Evolutionary conservation across 441 rosid species (phyloP), one percentile per base, ranked within the genome.

Genomic region (Theobroma grandiflorum): DNA sequence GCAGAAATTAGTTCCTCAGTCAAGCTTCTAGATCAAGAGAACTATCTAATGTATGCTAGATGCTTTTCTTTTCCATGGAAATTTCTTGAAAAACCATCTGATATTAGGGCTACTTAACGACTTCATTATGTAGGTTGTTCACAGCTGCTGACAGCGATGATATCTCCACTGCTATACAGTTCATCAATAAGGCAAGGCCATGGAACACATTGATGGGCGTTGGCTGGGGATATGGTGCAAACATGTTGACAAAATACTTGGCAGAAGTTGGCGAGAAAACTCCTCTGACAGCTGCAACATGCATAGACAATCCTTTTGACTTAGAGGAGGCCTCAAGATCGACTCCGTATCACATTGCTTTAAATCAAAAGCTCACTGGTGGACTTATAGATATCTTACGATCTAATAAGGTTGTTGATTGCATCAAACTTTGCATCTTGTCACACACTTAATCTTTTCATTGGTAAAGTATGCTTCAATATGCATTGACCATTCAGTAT

Each of bases 91-190:
- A 79, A 83, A n/a, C 38, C 22, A 15, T 68, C 74, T 87, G 84
- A 82, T 68, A 8, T 84, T 72, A 86, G 85, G 84, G 84, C 80
- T 78, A 59, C 77, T 80, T 81, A 83, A 84, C 71, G 81, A 67
- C 80, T 88, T 86, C 63, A 78, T 84, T 79, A 22, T 93, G 94
- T 90, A 97, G 99, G 98, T 91, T 97, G 85, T 97, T 95, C 87
- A 88, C 99, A 79, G 99, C 99, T 81, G 99, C 92, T 87, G 99
- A 95, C 79, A 94, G 99, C 82, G 98, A 95, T 89, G 99, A 97
- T 91, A 75, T 97, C 90, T 90, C 85, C 84, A 84, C 92, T 85
- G 93, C 95, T 84, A 70, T 94, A 86, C 92, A 86, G 78, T 97
- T 89, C 83, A 84, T 97, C 84, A 88, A 73, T 77, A 93, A 93